These are phyloP conservation scores for Collybia sordida DNA, from an alignment of 768 basidiomycete species.

Conservation along the genomic window DNA sequence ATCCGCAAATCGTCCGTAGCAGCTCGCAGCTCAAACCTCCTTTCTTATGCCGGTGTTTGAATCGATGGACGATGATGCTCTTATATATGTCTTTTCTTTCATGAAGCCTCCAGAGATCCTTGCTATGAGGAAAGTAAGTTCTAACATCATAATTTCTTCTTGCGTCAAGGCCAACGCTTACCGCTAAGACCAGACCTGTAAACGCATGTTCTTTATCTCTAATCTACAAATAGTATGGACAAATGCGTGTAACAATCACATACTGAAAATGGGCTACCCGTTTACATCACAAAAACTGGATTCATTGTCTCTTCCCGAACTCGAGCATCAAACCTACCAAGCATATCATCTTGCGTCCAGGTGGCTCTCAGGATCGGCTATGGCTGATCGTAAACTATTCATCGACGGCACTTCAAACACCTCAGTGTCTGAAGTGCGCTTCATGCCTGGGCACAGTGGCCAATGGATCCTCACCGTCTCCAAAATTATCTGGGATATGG, in stretches of 20 bases:
- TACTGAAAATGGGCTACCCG: slow-evolving; percentile 48
- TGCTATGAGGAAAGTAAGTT: slow-evolving; percentile 38
- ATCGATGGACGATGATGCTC: slow-evolving; percentile 25
- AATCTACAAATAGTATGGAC: slow-evolving; percentile 56
- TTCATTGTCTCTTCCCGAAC: slow-evolving; percentile 35
- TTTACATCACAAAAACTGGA: slow-evolving; percentile 41
- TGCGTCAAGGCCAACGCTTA: too few relatives aligned
- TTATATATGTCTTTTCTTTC: slow-evolving; percentile 31
- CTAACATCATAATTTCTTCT: not conserved
- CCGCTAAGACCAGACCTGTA: slow-evolving; percentile 43
- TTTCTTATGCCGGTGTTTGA: not conserved
- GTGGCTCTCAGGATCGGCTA: slow-evolving; percentile 35
- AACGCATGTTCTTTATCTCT: slow-evolving; percentile 42
- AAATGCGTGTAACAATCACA: slow-evolving; percentile 41
- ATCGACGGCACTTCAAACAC: slow-evolving; percentile 37
- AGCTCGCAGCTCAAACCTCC: too few relatives aligned
- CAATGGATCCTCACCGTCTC: slow-evolving; percentile 53
- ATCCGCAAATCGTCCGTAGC: too few relatives aligned
- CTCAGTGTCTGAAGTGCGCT: slow-evolving; percentile 50
- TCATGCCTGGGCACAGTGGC: slow-evolving; percentile 45
- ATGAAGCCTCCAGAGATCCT: slow-evolving; percentile 39
- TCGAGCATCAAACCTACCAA: slow-evolving; percentile 42
- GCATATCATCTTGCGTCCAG: slow-evolving; percentile 48
- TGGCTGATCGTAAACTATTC: slow-evolving; percentile 12
- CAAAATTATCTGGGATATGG: slow-evolving; percentile 58